A percentile compares a stretch with the other conserved stretches of the same genome.
These are phyloP conservation scores for Cicer cuneatum DNA, from an alignment of 306 rosid genomes.

Conservation along the genomic window DNA sequence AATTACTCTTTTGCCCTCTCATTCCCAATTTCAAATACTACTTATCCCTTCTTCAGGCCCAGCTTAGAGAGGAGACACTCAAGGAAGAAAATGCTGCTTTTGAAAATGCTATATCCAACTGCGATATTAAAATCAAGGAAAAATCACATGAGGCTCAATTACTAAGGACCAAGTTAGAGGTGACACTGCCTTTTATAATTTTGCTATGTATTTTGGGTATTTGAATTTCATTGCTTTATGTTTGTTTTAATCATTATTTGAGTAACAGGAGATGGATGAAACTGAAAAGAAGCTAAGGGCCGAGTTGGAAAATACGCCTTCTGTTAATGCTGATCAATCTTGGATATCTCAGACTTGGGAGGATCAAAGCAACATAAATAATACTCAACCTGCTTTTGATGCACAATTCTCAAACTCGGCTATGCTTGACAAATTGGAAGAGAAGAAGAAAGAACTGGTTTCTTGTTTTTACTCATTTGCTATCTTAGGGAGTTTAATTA, in stretches of 20 bases:
- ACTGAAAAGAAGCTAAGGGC: constrained; percentile 59
- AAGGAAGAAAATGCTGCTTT: constrained; percentile 81
- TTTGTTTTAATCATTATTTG: constrained; percentile 18
- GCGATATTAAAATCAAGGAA: constrained; percentile 72
- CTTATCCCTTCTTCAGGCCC: too few relatives aligned
- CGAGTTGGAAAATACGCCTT: constrained; percentile 56
- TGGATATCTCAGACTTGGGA: constrained; percentile 46
- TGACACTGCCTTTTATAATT: constrained; percentile 16
- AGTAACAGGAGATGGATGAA: constrained; percentile 75
- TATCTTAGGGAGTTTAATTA: background rate
- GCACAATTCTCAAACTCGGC: constrained; percentile 52
- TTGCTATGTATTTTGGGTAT: background rate
- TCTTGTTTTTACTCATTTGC: constrained; percentile 14
- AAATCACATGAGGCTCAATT: constrained; percentile 65
- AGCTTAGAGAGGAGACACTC: constrained; percentile 75
- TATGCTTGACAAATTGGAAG: constrained; percentile 65
- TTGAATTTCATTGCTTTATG: background rate
- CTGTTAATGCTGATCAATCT: constrained; percentile 43
- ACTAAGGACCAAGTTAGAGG: constrained; percentile 67
- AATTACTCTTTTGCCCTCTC: background rate
- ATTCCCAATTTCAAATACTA: too few relatives aligned
- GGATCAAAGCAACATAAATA: constrained; percentile 44
- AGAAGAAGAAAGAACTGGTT: constrained; percentile 84
- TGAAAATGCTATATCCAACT: constrained; percentile 66
- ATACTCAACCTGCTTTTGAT: constrained; percentile 49